These are phyloP conservation scores for Buxus sempervirens DNA, from an alignment of 164 flowering plant species.

Conservation along the genomic window DNA sequence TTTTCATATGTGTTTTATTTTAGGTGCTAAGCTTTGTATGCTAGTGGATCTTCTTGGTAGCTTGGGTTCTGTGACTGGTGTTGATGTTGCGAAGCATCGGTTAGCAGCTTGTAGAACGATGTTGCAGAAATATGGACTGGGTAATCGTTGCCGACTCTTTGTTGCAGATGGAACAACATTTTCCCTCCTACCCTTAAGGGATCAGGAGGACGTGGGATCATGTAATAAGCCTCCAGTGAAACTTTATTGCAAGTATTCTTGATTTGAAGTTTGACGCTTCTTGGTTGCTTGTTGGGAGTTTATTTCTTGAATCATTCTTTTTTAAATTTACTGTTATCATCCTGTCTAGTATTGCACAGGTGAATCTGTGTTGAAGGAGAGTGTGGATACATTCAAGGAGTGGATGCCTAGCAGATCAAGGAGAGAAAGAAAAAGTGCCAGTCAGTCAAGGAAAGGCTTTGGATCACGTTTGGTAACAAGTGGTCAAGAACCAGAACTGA, in stretches of 20 bases:
- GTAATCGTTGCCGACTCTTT: constrained; percentile 78
- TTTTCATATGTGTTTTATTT: constrained; percentile 5
- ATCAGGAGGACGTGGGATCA: constrained; percentile 25
- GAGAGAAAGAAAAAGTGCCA: constrained; percentile 75
- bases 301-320: constrained; percentile 1
- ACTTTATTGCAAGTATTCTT: not conserved
- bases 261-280: constrained; percentile 1
- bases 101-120: constrained; percentile 92
- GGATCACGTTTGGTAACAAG: constrained; percentile 17
- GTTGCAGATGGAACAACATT: constrained; percentile 93
- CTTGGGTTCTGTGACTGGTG: constrained; percentile 89
- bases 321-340: constrained; percentile 17
- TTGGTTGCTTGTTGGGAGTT: not conserved
- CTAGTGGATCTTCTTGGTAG: constrained; percentile 70
- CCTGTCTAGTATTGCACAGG: constrained; percentile 38
- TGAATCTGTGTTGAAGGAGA: constrained; percentile 32
- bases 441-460: constrained; percentile 36
- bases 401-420: constrained; percentile 77
- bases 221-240: constrained; percentile 24
- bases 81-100: constrained; percentile 85
- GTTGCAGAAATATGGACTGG: constrained; percentile 74
- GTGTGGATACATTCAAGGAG: constrained; percentile 42
- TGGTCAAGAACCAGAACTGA: constrained; percentile 62
- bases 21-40: constrained; percentile 98
- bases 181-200: constrained; percentile 52